phyloP scores from a whole-genome alignment of 83 land plant species.

The Picea engelmannii region DNA sequence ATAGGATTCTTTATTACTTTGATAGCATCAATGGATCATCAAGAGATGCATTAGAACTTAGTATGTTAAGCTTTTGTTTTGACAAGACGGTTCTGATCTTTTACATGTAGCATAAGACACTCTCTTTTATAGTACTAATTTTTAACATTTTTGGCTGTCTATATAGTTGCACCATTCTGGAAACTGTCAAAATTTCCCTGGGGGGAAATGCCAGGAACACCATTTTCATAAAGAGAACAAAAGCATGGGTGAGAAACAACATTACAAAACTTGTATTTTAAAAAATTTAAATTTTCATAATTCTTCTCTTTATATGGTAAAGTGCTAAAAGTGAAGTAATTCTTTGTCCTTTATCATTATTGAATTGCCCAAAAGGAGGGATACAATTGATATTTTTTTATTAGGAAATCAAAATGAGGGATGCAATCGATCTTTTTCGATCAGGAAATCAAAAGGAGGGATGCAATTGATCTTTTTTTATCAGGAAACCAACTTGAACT shows the following conservation, averaged over 20 bases:
- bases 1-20: neutral
- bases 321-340: neutral
- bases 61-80: too few species aligned
- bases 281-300: neutral
- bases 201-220: neutral
- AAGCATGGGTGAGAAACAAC: too few species aligned
- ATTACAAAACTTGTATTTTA: neutral
- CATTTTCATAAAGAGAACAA: neutral
- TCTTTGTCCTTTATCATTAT: neutral
- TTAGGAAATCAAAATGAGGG: neutral
- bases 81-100: too few species aligned
- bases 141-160: too few species aligned
- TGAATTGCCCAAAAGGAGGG: too few species aligned
- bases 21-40: neutral
- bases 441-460: too few species aligned
- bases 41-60: neutral
- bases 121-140: neutral
- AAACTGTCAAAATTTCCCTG: too few species aligned
- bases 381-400: too few species aligned
- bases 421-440: too few species aligned
- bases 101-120: too few species aligned
- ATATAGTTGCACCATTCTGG: too few species aligned
- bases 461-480: too few species aligned
- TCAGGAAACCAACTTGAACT: neutral
- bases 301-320: neutral